Evolutionary conservation across 805 yeast genomes (phyloP), one percentile per base, ranked within the genome.

Genomic region (Jamesozyma piceae): DNA sequence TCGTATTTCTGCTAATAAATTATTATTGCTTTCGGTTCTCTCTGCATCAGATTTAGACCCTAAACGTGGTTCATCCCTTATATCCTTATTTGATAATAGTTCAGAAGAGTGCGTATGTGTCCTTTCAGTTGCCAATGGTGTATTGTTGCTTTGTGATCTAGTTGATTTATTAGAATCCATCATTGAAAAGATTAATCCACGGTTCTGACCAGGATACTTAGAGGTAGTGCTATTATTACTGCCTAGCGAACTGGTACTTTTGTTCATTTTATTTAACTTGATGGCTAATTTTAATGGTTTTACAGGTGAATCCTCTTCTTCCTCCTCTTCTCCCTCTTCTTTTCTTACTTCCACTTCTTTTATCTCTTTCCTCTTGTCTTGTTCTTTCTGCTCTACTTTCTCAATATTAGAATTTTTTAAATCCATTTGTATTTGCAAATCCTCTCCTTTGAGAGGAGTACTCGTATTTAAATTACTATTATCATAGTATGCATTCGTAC

Each of bases 281-380:
- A 76, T 79, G 0, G 84, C 73, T 65, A 82, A 79, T 60, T 77
- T 77, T 52, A 82, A 65, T 0, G 89, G 89, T 58, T 83, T 74
- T 1, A 78, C 86, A 1, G 76, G 77, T 10, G 77, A 66, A n/a
- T 17, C 21, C 10, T 30, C 24, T 19, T 39, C 37, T 15, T 34
- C 35, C 19, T 22, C 28, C 15, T 19, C 2, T 15, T 24, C 28
- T 24, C 11, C 28, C 28, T 24, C 28, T 18, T 39, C 37, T 15
- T 34, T 31, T 21, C 19, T 31, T 14, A n/a, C 2, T 14, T 20
- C 18, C n/a, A 9, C 17, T 11, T n/a, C 18, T 11, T 15, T 35
- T 4, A 24, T 5, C 13, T 24, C 21, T 28, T 35, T 19, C 22
- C n/a, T n/a, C 28, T 24, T 24, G 11, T 6, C 11, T 11, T 24